These are phyloP conservation scores for Psilocybe cubensis DNA, from an alignment of 768 basidiomycete species.

Conservation along the genomic window DNA sequence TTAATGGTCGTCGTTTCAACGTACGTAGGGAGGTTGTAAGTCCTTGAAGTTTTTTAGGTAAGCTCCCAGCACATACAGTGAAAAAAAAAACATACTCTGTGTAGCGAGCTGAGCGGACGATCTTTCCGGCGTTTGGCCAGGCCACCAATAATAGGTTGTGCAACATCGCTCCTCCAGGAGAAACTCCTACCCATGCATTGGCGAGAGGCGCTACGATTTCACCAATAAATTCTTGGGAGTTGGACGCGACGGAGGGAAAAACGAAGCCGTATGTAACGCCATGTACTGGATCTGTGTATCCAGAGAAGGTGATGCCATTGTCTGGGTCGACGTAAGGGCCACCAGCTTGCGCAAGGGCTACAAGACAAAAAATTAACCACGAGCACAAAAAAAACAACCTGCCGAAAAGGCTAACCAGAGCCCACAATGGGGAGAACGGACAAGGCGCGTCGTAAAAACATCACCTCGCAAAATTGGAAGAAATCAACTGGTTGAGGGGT, in stretches of 20 bases:
- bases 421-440: constrained; percentile 43
- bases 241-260: constrained; percentile 50
- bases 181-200: constrained; percentile 58
- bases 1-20: constrained; percentile 12
- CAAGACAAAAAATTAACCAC: background rate
- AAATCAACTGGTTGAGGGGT: constrained; percentile 8
- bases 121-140: constrained; percentile 57
- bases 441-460: constrained; percentile 37
- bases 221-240: constrained; percentile 61
- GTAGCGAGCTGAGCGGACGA: constrained; percentile 56
- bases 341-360: constrained; percentile 48
- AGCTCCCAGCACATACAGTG: background rate
- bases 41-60: constrained; percentile 31
- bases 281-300: constrained; percentile 45
- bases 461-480: constrained; percentile 19
- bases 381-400: background rate
- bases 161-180: constrained; percentile 59
- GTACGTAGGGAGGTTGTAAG: constrained; percentile 55
- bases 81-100: constrained; percentile 47
- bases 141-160: constrained; percentile 60
- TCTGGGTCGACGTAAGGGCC: constrained; percentile 51
- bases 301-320: constrained; percentile 59
- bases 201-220: constrained; percentile 60
- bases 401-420: constrained; percentile 33
- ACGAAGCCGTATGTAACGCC: constrained; percentile 50